phyloP scores from a whole-genome alignment of 176 grass and related monocot genomes.

The Rhynchospora pubera region DNA sequence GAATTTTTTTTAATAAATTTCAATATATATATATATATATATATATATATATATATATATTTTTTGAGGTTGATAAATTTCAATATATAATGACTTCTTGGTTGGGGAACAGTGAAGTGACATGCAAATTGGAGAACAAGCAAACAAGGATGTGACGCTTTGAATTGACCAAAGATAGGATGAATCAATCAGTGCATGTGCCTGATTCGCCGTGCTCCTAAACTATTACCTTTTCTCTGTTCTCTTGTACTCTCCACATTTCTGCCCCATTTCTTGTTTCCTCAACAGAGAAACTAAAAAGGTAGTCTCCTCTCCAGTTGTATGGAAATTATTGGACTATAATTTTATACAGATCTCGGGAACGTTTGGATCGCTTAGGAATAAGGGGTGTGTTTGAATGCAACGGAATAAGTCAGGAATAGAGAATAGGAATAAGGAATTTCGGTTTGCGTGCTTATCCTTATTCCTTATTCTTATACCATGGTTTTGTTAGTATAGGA shows the following conservation, averaged over 20 bases:
- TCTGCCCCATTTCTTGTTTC: background rate
- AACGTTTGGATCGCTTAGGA: too few relatives aligned
- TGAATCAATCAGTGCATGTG: background rate
- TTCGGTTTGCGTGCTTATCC: too few relatives aligned
- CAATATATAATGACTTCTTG: background rate
- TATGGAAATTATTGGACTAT: too few relatives aligned
- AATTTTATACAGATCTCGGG: too few relatives aligned
- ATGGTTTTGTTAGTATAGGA: too few relatives aligned
- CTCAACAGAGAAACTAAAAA: background rate
- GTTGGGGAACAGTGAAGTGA: background rate
- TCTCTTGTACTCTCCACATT: background rate
- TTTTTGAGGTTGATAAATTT: too few relatives aligned
- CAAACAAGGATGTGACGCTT: constrained; percentile 7
- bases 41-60: too few relatives aligned
- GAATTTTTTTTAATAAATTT: background rate
- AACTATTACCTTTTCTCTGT: background rate
- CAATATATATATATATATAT: too few relatives aligned
- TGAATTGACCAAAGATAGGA: background rate
- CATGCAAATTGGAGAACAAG: background rate
- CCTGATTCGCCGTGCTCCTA: background rate
- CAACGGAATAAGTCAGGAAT: too few relatives aligned
- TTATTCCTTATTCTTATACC: too few relatives aligned
- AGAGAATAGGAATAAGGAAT: too few relatives aligned
- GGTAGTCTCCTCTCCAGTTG: background rate
- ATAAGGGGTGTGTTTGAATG: too few relatives aligned